Conservation (phyloP, 805 yeast genomes). For the Ogataea pilisensis region DNA sequence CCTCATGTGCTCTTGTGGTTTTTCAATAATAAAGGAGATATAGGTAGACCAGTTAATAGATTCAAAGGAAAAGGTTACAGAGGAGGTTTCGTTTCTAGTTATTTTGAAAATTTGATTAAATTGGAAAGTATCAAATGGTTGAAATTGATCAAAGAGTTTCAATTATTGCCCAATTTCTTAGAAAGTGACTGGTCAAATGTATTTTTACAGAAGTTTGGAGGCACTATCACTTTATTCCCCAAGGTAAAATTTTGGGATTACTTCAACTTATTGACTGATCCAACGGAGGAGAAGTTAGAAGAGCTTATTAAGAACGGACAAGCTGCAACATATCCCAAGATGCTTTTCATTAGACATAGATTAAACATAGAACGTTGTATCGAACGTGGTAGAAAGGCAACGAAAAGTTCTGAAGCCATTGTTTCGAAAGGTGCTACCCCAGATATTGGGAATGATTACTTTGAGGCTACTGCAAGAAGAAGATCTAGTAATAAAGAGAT, state of each 20-base stretch:
- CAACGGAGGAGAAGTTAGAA: constrained; percentile 52
- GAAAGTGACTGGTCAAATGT: constrained; percentile 80
- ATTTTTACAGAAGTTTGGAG: constrained; percentile 70
- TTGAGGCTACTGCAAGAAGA: not conserved
- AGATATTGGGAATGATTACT: constrained; percentile 1
- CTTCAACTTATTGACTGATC: constrained; percentile 62
- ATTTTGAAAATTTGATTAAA: constrained; percentile 64
- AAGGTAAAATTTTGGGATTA: constrained; percentile 56
- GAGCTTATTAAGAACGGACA: constrained; percentile 61
- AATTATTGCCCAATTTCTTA: constrained; percentile 61
- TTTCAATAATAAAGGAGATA: constrained; percentile 75
- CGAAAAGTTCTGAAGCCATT: not conserved
- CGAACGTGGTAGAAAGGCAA: constrained; percentile 41
- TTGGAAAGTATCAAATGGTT: constrained; percentile 77
- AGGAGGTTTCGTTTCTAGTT: constrained; percentile 75
- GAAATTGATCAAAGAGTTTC: constrained; percentile 58
- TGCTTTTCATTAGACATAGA: constrained; percentile 62
- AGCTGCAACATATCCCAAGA: constrained; percentile 59
- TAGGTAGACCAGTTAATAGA: constrained; percentile 72
- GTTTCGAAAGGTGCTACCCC: not conserved
- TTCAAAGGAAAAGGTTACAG: constrained; percentile 54
- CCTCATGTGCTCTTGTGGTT: constrained; percentile 76
- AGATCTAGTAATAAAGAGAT: not conserved
- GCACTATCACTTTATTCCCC: constrained; percentile 77
- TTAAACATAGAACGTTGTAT: constrained; percentile 62